A percentile compares a stretch with the other conserved stretches of the same genome.
phyloP scores from a whole-genome alignment of 208 protist genomes.

The Leptomonas pyrrhocoris region DNA sequence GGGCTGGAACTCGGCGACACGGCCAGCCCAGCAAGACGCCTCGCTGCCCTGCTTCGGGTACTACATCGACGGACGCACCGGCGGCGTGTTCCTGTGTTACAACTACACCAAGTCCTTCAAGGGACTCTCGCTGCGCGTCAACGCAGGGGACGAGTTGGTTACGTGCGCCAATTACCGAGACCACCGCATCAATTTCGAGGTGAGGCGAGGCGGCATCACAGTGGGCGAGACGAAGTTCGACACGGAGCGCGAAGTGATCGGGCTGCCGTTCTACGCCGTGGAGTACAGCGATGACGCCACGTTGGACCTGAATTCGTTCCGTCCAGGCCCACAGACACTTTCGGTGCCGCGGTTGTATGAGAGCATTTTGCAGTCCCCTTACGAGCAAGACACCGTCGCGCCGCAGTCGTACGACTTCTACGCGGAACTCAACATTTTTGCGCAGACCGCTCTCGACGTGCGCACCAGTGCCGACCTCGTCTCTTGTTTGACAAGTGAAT shows the following conservation, averaged over 20 bases:
- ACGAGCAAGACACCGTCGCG: constrained; percentile 27
- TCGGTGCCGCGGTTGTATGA: constrained; percentile 62
- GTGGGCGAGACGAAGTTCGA: constrained; percentile 69
- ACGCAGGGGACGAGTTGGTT: constrained; percentile 57
- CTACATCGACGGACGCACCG: constrained; percentile 57
- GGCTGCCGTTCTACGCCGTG: constrained; percentile 66
- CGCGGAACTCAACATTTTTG: constrained; percentile 79
- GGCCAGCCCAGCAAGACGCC: constrained; percentile 18
- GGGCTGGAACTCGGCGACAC: constrained; percentile 78
- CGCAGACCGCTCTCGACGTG: constrained; percentile 44
- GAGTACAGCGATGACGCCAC: constrained; percentile 63
- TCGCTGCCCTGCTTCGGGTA: constrained; percentile 78
- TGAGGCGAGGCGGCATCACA: constrained; percentile 53
- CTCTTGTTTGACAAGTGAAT: constrained; percentile 10
- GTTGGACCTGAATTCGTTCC: constrained; percentile 49
- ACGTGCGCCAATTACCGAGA: constrained; percentile 72
- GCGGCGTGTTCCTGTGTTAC: constrained; percentile 77
- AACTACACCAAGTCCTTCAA: constrained; percentile 34
- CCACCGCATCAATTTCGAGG: constrained; percentile 53
- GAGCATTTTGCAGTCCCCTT: constrained; percentile 40
- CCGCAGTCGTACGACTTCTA: constrained; percentile 79
- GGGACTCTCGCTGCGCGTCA: constrained; percentile 49
- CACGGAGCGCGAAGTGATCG: constrained; percentile 46
- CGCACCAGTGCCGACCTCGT: constrained; percentile 22
- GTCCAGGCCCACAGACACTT: constrained; percentile 36